These are phyloP conservation scores for Mortierella sp. DNA, from an alignment of 371 early-diverging fungal species.

Conservation along the genomic window DNA sequence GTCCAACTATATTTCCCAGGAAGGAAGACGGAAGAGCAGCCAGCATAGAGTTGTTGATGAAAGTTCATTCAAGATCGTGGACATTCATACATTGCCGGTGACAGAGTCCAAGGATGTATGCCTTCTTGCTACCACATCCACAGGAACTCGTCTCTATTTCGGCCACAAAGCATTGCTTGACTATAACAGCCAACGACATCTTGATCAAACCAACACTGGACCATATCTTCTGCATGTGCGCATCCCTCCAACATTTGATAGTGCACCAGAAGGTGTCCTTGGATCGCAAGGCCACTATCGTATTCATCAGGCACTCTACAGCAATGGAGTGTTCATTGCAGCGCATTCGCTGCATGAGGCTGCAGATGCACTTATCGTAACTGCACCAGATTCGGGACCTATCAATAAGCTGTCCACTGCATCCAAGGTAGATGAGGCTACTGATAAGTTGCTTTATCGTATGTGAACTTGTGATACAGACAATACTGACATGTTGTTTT, in stretches of 20 bases:
- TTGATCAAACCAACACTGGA: constrained; percentile 55
- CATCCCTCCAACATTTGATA: constrained; percentile 66
- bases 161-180: constrained; percentile 55
- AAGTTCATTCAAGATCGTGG: constrained; percentile 37
- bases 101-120: constrained; percentile 43
- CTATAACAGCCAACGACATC: constrained; percentile 31
- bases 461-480: too few species aligned
- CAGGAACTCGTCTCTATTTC: constrained; percentile 83
- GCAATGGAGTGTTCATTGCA: constrained; percentile 71
- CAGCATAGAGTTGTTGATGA: constrained; percentile 49
- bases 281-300: constrained; percentile 42
- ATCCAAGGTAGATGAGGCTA: constrained; percentile 19
- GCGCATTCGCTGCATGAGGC: constrained; percentile 71
- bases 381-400: constrained; percentile 68
- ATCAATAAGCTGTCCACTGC: constrained; percentile 55
- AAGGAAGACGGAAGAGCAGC: constrained; percentile 48
- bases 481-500: not conserved
- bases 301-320: constrained; percentile 69
- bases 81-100: constrained; percentile 37
- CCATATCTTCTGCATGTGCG: constrained; percentile 80
- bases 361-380: constrained; percentile 69
- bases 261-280: constrained; percentile 41
- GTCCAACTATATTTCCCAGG: constrained; percentile 28
- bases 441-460: too few species aligned
- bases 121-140: constrained; percentile 27